Evolutionary conservation across 2,329 filamentous ascomycete genomes (phyloP).

Genomic region (Lachnum nothofagi): DNA sequence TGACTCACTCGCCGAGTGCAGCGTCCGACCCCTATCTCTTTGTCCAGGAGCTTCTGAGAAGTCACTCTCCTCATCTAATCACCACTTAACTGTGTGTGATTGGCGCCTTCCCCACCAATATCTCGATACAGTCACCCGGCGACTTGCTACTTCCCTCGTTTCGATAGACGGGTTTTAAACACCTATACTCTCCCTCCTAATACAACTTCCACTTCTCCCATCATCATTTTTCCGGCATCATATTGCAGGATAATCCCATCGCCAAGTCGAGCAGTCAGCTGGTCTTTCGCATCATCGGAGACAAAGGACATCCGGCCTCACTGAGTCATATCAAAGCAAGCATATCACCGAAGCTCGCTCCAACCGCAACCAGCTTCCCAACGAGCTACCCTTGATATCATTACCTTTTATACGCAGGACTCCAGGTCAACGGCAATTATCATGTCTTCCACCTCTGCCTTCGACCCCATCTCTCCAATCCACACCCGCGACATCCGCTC

Average conservation of each 20-base stretch:
- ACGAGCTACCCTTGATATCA: neutral
- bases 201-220: neutral
- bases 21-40: slow-evolving; percentile 10
- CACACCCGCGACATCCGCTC: slow-evolving; percentile 31
- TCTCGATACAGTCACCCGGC: slow-evolving; percentile 21
- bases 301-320: slow-evolving; percentile 4
- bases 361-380: slow-evolving; percentile 1
- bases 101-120: slow-evolving; percentile 12
- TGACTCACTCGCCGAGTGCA: slow-evolving; percentile 22
- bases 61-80: slow-evolving; percentile 6
- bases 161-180: slow-evolving; percentile 17
- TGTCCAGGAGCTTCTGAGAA: slow-evolving; percentile 9
- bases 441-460: slow-evolving; percentile 15
- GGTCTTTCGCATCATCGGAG: neutral
- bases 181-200: slow-evolving; percentile 7
- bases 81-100: slow-evolving; percentile 26
- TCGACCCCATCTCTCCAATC: slow-evolving; percentile 18
- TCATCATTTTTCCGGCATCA: neutral
- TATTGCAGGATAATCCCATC: neutral
- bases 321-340: slow-evolving; percentile 2
- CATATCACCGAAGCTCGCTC: neutral
- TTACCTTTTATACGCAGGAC: neutral
- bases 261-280: neutral
- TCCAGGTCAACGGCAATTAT: slow-evolving; percentile 1
- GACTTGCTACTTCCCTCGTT: slow-evolving; percentile 20